Evolutionary conservation across 176 grass and related monocot species (phyloP), one percentile per base, ranked within the genome.

Genomic region (Zizania latifolia): DNA sequence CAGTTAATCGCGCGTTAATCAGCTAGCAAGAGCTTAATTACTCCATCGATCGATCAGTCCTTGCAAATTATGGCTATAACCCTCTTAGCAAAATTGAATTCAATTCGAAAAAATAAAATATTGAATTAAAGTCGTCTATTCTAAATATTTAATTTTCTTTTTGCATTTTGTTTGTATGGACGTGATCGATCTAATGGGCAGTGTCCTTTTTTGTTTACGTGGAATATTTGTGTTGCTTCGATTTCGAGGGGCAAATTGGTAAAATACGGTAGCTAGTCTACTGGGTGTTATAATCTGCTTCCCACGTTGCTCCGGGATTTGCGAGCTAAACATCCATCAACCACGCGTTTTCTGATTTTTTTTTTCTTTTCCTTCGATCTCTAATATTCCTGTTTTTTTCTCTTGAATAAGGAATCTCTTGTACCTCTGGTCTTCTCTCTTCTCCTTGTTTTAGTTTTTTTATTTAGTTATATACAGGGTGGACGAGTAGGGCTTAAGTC

Each of bases 291-390:
- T 59, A 43, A 58, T 80, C 40, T 32, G 19, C 4, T n/a, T 40
- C 45, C 5, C 33, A 28, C 64, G 43, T 86, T 58, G 78, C 65
- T 36, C 72, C 72, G 78, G 36, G 57, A 71, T 82, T 82, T 53
- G 48, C 72, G 72, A 30, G 82, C 74, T 76, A 76, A 81, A 43
- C 29, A 26, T 44, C 30, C 8, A 41, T 57, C 62, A 41, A 12
- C 5, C 60, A 85, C 39, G 17, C 38, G 35, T 5, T 68, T 75
- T 86, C 31, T 62, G n/a, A 32, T 48, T 32, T 40, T 17, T 50
- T 23, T 2, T 7, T 13, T 13, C 17, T 17, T 13, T 46, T 1
- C 48, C 9, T 21, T 55, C 31, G 2, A 11, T 8, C 38, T 50
- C n/a, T n/a, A n/a, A n/a, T n/a, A n/a, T n/a, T n/a, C n/a, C n/a